phyloP scores from a whole-genome alignment of 1,139 yeast genomes.

The Magnusiomyces paraingens region DNA sequence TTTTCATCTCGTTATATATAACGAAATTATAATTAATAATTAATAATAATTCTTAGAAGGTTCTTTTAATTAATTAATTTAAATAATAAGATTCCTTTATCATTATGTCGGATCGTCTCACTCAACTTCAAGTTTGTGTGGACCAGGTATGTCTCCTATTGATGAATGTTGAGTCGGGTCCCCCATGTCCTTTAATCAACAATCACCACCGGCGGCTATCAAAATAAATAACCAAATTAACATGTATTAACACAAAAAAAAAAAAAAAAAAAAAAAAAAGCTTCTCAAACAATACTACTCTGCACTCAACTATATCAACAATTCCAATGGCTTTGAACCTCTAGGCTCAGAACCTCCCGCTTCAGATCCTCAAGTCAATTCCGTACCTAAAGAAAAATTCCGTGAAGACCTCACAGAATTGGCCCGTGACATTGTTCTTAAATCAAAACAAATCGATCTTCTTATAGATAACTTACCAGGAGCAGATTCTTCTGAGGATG shows the following conservation, averaged over 20 bases:
- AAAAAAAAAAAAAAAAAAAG: too few relatives aligned
- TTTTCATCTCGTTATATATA: too few relatives aligned
- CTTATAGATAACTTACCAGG: constrained; percentile 90
- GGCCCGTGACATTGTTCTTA: constrained; percentile 75
- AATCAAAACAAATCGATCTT: constrained; percentile 79
- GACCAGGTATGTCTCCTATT: constrained; percentile 50
- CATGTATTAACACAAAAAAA: too few relatives aligned
- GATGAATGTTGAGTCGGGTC: too few relatives aligned
- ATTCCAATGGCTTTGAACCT: constrained; percentile 55
- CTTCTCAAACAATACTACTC: constrained; percentile 89
- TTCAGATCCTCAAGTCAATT: constrained; percentile 43
- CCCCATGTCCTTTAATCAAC: too few relatives aligned
- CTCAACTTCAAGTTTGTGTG: constrained; percentile 85
- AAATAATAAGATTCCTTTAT: too few relatives aligned
- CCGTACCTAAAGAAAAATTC: constrained; percentile 36
- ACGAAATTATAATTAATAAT: too few relatives aligned
- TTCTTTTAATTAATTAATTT: too few relatives aligned
- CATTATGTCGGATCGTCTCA: constrained; percentile 61
- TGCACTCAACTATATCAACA: constrained; percentile 77
- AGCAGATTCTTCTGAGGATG: constrained; percentile 73
- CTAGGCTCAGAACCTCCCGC: constrained; percentile 46
- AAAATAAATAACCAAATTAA: not conserved
- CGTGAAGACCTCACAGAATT: constrained; percentile 42
- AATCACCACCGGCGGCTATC: too few relatives aligned
- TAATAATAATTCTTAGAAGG: not conserved